Conservation (phyloP, 805 yeast genomes). For the Starmerella gropengiesseri region DNA sequence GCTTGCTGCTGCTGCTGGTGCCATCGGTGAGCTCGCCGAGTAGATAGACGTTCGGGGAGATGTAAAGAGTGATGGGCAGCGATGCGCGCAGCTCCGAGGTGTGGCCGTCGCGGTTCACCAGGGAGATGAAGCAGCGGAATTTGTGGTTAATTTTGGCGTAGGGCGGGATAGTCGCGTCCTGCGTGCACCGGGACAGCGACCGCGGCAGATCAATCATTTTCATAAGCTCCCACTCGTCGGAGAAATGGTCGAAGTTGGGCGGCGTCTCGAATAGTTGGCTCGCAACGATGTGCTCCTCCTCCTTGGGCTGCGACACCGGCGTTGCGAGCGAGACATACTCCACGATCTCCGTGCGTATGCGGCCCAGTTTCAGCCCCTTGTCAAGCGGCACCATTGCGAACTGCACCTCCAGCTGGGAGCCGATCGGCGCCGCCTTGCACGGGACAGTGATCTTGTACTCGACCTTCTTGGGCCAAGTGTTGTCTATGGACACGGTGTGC, state of each 20-base stretch:
- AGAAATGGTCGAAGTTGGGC: conserved; percentile 26
- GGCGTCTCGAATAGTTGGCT: conserved; percentile 38
- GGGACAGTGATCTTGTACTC: conserved; percentile 84
- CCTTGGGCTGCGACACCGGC: conserved; percentile 50
- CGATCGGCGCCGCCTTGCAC: conserved; percentile 79
- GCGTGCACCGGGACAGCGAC: conserved; percentile 64
- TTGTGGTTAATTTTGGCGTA: conserved; percentile 81
- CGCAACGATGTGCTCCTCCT: conserved; percentile 52
- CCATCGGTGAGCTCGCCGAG: conserved; percentile 15
- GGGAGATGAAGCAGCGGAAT: conserved; percentile 65
- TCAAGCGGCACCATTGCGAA: conserved; percentile 65
- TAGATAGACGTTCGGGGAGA: conserved; percentile 73
- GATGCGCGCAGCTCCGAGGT: conserved; percentile 86
- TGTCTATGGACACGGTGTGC: conserved; percentile 87
- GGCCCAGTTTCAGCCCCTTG: conserved; percentile 71
- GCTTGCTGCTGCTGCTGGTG: conserved; percentile 28
- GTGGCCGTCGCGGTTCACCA: conserved; percentile 84
- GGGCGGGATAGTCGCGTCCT: conserved; percentile 65
- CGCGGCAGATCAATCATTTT: conserved; percentile 57
- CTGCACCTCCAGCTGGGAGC: conserved; percentile 61
- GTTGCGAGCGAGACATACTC: conserved; percentile 48
- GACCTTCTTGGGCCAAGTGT: conserved; percentile 89
- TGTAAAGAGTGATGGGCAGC: conserved; percentile 64
- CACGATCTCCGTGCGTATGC: conserved; percentile 53
- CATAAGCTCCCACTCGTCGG: conserved; percentile 65